A percentile compares a stretch with the other conserved stretches of the same genome.
Evolutionary conservation across 257 asterid species (phyloP).

Genomic region (Pogostemon cablin): DNA sequence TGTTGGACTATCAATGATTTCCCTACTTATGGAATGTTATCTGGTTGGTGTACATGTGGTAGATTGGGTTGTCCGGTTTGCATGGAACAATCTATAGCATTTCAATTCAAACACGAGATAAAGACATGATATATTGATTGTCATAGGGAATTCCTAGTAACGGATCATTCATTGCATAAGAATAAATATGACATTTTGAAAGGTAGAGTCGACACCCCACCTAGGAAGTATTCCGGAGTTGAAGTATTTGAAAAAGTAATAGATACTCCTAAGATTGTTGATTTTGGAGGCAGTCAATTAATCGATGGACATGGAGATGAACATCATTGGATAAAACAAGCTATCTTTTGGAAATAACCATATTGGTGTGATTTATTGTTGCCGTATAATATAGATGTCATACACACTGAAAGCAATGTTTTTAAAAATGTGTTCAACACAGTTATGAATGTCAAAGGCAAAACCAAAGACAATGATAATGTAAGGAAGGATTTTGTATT

Average conservation of each 20-base stretch:
- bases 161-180: not conserved
- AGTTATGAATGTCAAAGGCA: not conserved
- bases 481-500: not conserved
- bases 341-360: not conserved
- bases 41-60: not conserved
- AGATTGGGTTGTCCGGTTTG: not conserved
- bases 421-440: not conserved
- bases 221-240: not conserved
- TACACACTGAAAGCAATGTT: not conserved
- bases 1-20: conserved; percentile 15
- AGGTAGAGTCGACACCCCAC: not conserved
- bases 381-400: not conserved
- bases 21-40: not conserved
- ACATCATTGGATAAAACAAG: not conserved
- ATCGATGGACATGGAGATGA: not conserved
- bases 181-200: not conserved
- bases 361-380: not conserved
- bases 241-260: not conserved
- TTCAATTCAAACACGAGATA: not conserved
- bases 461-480: not conserved
- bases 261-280: not conserved
- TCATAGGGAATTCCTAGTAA: not conserved
- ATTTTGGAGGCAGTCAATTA: not conserved
- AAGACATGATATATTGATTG: not conserved
- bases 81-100: not conserved